Evolutionary conservation across 306 rosid species (phyloP).

Genomic region (Sophora flavescens): DNA sequence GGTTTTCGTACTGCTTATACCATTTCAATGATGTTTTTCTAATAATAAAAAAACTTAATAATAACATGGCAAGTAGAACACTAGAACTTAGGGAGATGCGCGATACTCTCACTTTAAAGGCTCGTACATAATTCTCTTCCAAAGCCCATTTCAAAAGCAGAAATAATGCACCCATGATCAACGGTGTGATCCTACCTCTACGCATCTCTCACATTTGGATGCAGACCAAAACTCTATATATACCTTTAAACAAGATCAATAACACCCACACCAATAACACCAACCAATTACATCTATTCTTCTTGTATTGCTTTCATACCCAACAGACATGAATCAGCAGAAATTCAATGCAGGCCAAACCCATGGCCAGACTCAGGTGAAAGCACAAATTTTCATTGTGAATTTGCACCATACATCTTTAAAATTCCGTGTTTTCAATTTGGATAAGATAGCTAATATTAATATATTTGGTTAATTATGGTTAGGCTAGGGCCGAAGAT

Average conservation of each 20-base stretch:
- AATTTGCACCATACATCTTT: background rate
- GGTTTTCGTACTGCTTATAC: too few relatives aligned
- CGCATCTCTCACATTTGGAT: conserved; percentile 7
- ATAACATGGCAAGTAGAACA: background rate
- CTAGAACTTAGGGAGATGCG: conserved; percentile 8
- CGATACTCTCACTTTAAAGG: conserved; percentile 33
- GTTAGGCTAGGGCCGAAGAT: conserved; percentile 53
- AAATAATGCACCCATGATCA: conserved; percentile 12
- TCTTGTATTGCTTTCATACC: background rate
- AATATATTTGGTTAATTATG: background rate
- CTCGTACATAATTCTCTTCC: background rate
- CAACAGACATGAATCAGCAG: conserved; percentile 64
- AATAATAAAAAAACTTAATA: too few relatives aligned
- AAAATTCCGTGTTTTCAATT: background rate
- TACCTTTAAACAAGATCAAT: conserved; percentile 1
- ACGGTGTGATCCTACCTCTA: conserved; percentile 31
- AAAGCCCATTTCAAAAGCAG: conserved; percentile 53
- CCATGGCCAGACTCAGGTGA: conserved; percentile 43
- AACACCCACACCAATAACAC: background rate
- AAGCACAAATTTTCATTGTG: background rate
- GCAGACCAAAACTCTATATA: conserved; percentile 39
- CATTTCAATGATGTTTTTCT: too few relatives aligned
- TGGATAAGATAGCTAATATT: background rate
- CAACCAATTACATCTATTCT: background rate
- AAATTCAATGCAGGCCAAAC: conserved; percentile 55